Percentiles rank a stretch among this genome's conserved stretches.
Conservation (phyloP, 768 basidiomycete genomes). For the Zangia roseola region DNA sequence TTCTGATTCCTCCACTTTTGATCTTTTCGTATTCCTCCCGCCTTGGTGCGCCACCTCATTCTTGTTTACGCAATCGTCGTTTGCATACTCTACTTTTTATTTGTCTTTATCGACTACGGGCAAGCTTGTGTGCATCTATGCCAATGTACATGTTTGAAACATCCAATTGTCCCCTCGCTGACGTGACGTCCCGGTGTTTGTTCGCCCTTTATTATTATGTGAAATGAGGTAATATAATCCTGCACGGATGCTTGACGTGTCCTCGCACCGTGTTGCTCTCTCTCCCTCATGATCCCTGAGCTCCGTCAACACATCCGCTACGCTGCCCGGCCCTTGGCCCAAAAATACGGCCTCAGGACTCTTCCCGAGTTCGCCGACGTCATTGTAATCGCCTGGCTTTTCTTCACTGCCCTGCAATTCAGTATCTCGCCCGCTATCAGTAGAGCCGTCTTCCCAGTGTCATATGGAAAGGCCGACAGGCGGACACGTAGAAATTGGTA, state of each 20-base stretch:
- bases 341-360: conserved; percentile 47
- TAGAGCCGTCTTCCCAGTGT: conserved; percentile 43
- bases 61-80: conserved; percentile 22
- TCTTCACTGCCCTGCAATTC: conserved; percentile 59
- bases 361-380: conserved; percentile 56
- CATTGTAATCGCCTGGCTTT: conserved; percentile 51
- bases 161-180: background rate
- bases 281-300: conserved; percentile 27
- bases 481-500: conserved; percentile 63
- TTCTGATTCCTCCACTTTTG: background rate
- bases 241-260: background rate
- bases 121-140: conserved; percentile 25
- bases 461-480: conserved; percentile 47
- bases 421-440: conserved; percentile 56
- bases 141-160: conserved; percentile 32
- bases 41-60: conserved; percentile 1
- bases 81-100: conserved; percentile 31
- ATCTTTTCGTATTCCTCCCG: background rate
- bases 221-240: conserved; percentile 17
- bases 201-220: background rate
- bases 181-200: conserved; percentile 5
- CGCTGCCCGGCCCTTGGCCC: conserved; percentile 26
- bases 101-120: conserved; percentile 33
- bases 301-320: conserved; percentile 30
- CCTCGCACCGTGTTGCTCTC: background rate